These are phyloP conservation scores for Daphne laureola DNA, from an alignment of 441 rosid genomes.

Conservation along the genomic window DNA sequence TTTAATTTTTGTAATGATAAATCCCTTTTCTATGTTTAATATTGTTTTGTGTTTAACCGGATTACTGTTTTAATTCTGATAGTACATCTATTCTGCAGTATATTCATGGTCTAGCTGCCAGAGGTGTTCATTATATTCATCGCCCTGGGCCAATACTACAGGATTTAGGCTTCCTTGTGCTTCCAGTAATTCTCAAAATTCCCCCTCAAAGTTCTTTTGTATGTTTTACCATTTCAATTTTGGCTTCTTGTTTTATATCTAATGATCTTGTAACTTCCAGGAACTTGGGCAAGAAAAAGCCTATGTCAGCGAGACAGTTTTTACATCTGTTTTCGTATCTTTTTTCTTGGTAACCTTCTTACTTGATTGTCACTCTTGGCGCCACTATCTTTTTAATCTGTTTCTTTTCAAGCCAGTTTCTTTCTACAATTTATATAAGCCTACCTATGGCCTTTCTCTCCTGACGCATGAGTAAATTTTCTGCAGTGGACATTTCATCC, in stretches of 20 bases:
- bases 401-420: background rate
- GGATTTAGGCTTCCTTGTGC: conserved; percentile 81
- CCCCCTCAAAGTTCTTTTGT: conserved; percentile 3
- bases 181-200: conserved; percentile 58
- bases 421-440: background rate
- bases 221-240: conserved; percentile 5
- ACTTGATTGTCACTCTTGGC: conserved; percentile 1
- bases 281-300: conserved; percentile 96
- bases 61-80: conserved; percentile 2
- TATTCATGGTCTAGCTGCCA: conserved; percentile 92
- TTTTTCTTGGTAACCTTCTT: conserved; percentile 63
- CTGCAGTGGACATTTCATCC: conserved; percentile 99
- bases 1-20: background rate
- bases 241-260: conserved; percentile 2
- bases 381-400: background rate
- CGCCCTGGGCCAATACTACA: conserved; percentile 80
- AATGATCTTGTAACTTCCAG: conserved; percentile 26
- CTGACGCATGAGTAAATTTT: conserved; percentile 7
- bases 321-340: conserved; percentile 57
- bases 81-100: conserved; percentile 42
- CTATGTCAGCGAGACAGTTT: conserved; percentile 86
- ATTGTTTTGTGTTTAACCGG: background rate
- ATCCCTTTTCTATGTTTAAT: background rate
- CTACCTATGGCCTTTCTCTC: background rate
- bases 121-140: conserved; percentile 94